These are phyloP conservation scores for Phyllosticta paracitricarpa DNA, from an alignment of 2,329 filamentous ascomycete genomes.

Conservation along the genomic window DNA sequence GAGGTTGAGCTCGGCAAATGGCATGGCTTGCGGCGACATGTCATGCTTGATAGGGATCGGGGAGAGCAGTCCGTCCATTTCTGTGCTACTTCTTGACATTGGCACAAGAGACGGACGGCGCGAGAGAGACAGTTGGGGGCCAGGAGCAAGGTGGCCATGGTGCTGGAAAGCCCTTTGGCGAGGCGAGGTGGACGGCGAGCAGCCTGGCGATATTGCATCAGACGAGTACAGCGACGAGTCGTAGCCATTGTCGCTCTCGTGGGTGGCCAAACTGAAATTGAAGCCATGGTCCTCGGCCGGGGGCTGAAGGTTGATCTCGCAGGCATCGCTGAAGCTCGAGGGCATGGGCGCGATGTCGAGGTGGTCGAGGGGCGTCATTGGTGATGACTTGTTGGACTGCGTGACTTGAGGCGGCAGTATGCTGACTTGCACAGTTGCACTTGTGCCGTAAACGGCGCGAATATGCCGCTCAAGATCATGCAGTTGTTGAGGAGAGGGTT, in stretches of 20 bases:
- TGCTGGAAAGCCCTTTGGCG: constrained; percentile 26
- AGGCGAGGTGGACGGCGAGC: constrained; percentile 28
- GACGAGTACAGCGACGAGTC: constrained; percentile 42
- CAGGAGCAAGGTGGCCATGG: constrained; percentile 5
- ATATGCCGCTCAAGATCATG: constrained; percentile 35
- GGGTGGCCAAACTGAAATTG: constrained; percentile 27
- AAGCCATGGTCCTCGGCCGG: constrained; percentile 22
- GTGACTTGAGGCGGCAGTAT: constrained; percentile 47
- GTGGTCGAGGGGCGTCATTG: constrained; percentile 29
- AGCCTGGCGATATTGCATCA: constrained; percentile 37
- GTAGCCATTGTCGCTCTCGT: constrained; percentile 35
- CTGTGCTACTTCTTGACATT: constrained; percentile 16
- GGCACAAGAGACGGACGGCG: constrained; percentile 20
- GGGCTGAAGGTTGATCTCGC: constrained; percentile 35
- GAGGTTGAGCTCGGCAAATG: constrained; percentile 42
- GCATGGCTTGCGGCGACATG: constrained; percentile 32
- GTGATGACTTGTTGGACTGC: constrained; percentile 25
- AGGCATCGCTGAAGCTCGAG: constrained; percentile 47
- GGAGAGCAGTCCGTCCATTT: constrained; percentile 15
- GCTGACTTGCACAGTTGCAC: constrained; percentile 33
- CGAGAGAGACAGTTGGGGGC: constrained; percentile 22
- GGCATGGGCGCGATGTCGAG: constrained; percentile 48
- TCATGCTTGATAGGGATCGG: constrained; percentile 10
- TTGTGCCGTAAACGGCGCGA: constrained; percentile 33
- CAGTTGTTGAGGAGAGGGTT: constrained; percentile 30